Evolutionary conservation across 2,329 filamentous ascomycete species (phyloP).

Genomic region (Coniosporium tulheliwenetii): DNA sequence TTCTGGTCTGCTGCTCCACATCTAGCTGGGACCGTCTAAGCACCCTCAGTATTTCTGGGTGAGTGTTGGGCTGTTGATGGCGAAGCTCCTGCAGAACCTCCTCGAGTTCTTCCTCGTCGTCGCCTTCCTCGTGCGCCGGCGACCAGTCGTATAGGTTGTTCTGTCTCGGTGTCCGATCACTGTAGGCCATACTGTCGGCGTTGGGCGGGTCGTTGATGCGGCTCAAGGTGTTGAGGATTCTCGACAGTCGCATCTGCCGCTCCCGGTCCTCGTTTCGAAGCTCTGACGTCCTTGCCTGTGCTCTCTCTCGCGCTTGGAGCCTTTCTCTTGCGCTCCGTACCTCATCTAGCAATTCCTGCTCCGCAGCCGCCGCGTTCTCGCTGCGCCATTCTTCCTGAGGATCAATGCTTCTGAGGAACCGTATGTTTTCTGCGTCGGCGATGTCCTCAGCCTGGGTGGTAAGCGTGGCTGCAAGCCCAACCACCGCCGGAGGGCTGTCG

Average conservation of each 20-base stretch:
- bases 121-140: constrained; percentile 26
- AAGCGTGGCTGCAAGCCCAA: constrained; percentile 34
- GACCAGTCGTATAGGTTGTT: constrained; percentile 47
- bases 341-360: neutral
- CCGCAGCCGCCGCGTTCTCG: constrained; percentile 8
- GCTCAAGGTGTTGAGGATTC: constrained; percentile 16
- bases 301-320: constrained; percentile 5
- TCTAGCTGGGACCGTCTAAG: constrained; percentile 20
- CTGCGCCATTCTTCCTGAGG: constrained; percentile 18
- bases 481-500: constrained; percentile 26
- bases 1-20: constrained; percentile 13
- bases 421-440: constrained; percentile 32
- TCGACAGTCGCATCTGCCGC: constrained; percentile 3
- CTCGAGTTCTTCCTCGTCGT: constrained; percentile 15
- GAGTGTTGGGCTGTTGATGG: constrained; percentile 19
- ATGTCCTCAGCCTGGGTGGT: constrained; percentile 29
- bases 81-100: constrained; percentile 26
- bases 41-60: constrained; percentile 22
- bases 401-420: constrained; percentile 30
- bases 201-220: constrained; percentile 22
- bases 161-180: constrained; percentile 35
- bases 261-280: constrained; percentile 1
- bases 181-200: constrained; percentile 21
- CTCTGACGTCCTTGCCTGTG: neutral
- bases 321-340: constrained; percentile 6